A percentile compares a stretch with the other conserved stretches of the same genome.
These are phyloP conservation scores for Cyclospora cayetanensis DNA, from an alignment of 169 alveolate genomes.

Conservation along the genomic window DNA sequence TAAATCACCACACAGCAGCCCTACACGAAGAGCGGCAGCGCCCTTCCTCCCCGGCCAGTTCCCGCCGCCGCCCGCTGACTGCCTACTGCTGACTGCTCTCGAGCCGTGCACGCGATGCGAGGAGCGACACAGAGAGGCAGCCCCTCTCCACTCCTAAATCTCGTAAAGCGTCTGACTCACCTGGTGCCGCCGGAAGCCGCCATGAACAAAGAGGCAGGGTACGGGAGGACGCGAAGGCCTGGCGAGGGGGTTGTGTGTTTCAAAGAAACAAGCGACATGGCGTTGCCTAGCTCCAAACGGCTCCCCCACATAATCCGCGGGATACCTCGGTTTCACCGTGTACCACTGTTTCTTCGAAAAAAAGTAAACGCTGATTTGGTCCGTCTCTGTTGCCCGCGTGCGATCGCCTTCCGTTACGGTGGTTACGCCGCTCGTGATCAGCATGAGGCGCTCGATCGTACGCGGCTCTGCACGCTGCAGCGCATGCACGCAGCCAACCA, in stretches of 20 bases:
- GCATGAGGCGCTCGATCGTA: conserved; percentile 71
- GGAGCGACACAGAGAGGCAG: no score
- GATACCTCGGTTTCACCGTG: conserved; percentile 69
- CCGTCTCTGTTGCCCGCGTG: conserved; percentile 61
- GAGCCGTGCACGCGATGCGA: no score
- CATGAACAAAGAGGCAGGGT: conserved; percentile 70
- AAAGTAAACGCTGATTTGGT: conserved; percentile 67
- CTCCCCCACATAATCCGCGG: conserved; percentile 71
- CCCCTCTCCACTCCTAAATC: no score
- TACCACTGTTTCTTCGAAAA: conserved; percentile 64
- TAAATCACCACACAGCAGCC: neutral
- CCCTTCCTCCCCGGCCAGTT: no score
- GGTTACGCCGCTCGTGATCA: conserved; percentile 69
- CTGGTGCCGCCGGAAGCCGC: conserved; percentile 69
- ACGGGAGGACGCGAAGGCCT: conserved; percentile 67
- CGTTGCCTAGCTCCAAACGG: conserved; percentile 67
- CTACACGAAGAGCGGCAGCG: neutral
- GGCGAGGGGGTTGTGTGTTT: conserved; percentile 29
- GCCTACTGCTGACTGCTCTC: no score
- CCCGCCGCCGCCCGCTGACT: no score
- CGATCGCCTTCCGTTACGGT: conserved; percentile 56
- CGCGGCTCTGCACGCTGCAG: conserved; percentile 73
- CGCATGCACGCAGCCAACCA: neutral
- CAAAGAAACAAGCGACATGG: conserved; percentile 72
- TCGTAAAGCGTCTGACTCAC: no score